These are phyloP conservation scores for Gilbertella persicaria DNA, from an alignment of 371 early-diverging fungal genomes.

Conservation along the genomic window DNA sequence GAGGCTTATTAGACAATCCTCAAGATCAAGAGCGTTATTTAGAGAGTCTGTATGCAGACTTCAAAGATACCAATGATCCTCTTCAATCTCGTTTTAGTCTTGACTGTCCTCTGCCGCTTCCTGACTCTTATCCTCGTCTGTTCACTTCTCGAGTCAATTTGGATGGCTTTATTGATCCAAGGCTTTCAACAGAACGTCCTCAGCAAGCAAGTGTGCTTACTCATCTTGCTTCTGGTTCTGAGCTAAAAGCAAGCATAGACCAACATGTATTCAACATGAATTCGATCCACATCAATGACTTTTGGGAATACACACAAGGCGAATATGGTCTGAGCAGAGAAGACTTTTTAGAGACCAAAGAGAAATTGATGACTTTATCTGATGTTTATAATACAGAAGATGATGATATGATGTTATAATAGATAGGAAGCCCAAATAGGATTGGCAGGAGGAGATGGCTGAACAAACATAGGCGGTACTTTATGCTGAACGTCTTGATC, in stretches of 20 bases:
- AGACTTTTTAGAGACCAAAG: conserved; percentile 54
- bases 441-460: conserved; percentile 46
- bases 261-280: conserved; percentile 33
- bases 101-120: conserved; percentile 35
- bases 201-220: conserved; percentile 40
- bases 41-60: conserved; percentile 8
- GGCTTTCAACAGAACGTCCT: neutral
- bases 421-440: conserved; percentile 37
- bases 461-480: conserved; percentile 42
- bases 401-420: conserved; percentile 15
- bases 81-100: conserved; percentile 19
- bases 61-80: conserved; percentile 21
- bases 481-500: conserved; percentile 13
- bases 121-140: conserved; percentile 41
- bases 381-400: conserved; percentile 44
- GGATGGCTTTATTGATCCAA: conserved; percentile 3
- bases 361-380: conserved; percentile 44
- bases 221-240: conserved; percentile 41
- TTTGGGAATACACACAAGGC: conserved; percentile 50
- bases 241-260: conserved; percentile 38
- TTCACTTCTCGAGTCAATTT: conserved; percentile 13
- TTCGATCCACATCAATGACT: conserved; percentile 36
- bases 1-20: conserved; percentile 31
- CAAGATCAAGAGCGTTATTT: conserved; percentile 9
- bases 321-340: conserved; percentile 40